A percentile compares a stretch with the other conserved stretches of the same genome.
phyloP scores from a whole-genome alignment of 1,284 basidiomycete genomes.

The Cutaneotrichosporon sp. region DNA sequence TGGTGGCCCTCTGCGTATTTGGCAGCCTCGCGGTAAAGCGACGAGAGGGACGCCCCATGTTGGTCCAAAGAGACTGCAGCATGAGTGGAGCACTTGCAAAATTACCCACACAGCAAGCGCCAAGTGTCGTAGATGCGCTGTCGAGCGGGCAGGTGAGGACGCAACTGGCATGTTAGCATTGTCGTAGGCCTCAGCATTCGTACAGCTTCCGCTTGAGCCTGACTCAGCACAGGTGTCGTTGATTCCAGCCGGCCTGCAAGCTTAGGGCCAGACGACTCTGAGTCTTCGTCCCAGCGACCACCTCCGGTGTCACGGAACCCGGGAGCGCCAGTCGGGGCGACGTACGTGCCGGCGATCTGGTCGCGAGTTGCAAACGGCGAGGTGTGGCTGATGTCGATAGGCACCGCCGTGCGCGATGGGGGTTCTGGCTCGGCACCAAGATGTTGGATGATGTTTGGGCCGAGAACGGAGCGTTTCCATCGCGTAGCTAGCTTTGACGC shows the following conservation, averaged over 20 bases:
- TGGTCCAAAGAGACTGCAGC: conserved; percentile 73
- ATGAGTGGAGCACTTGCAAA: neutral
- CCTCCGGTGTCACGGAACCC: conserved; percentile 60
- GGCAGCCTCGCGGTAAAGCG: conserved; percentile 71
- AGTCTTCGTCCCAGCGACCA: conserved; percentile 25
- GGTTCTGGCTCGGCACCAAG: conserved; percentile 13
- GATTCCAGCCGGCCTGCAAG: conserved; percentile 60
- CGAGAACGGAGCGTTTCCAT: conserved; percentile 26
- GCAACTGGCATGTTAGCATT: conserved; percentile 58
- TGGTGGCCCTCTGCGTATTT: conserved; percentile 39
- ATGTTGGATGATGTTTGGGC: neutral
- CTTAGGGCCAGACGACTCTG: conserved; percentile 45
- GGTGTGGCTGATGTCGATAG: conserved; percentile 45
- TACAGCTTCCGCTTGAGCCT: conserved; percentile 18
- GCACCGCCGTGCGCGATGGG: conserved; percentile 31
- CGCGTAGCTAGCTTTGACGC: conserved; percentile 20
- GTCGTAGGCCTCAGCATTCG: neutral
- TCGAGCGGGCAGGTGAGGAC: conserved; percentile 72
- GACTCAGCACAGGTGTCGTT: conserved; percentile 61
- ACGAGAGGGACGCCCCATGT: conserved; percentile 87
- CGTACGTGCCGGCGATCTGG: conserved; percentile 52
- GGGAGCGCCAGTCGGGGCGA: conserved; percentile 71
- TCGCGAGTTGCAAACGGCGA: conserved; percentile 45
- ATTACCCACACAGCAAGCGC: conserved; percentile 71
- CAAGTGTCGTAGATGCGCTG: conserved; percentile 75